Evolutionary conservation across 495 filamentous ascomycete species (phyloP), one percentile per base, ranked within the genome.

Genomic region (Tuber microsphaerosporum): DNA sequence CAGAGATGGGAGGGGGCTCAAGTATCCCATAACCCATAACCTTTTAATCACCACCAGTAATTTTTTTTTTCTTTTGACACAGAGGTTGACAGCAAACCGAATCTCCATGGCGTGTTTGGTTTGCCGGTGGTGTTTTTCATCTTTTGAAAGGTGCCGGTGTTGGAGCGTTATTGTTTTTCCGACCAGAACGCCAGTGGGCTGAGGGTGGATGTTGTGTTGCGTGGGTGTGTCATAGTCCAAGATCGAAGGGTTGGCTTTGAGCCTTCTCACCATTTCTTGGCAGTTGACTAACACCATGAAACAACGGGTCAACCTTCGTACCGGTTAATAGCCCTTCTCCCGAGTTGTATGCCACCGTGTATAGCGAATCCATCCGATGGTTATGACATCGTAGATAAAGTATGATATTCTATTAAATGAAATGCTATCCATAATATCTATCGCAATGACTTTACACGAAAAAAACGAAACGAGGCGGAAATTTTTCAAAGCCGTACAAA

Each of bases 201-300:
- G 56, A 65, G 26, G 56, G 56, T 17, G 56, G 56, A 65, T 65
- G 56, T 61, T 16, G 56, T 34, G 56, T 65, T 65, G 56, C 31
- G 56, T 65, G 26, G 12, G 56, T 65, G 56, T 65, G 56, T 65
- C 56, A 65, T 65, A 65, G 56, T 34, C 56, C 26, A 65, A 19
- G 26, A 65, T 65, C 5, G 26, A 65, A 65, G 34, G 26, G 26
- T 19, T 65, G 26, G 56, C 56, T 65, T 65, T 65, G 56, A 65
- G 26, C 31, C n/a, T 34, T 65, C 51, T 61, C 56, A 34, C 56
- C 26, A 12, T 34, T 65, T 65, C 56, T 65, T 65, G 56, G 56
- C 56, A 65, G 56, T 65, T 65, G 56, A 65, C 56, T 65, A 65
- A 65, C 51, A 26, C n/a, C 9, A 61, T 61, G 51, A 61, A 26